Evolutionary conservation across 2,329 filamentous ascomycete species (phyloP), one percentile per base, ranked within the genome.

Genomic region (Colletotrichum godetiae): DNA sequence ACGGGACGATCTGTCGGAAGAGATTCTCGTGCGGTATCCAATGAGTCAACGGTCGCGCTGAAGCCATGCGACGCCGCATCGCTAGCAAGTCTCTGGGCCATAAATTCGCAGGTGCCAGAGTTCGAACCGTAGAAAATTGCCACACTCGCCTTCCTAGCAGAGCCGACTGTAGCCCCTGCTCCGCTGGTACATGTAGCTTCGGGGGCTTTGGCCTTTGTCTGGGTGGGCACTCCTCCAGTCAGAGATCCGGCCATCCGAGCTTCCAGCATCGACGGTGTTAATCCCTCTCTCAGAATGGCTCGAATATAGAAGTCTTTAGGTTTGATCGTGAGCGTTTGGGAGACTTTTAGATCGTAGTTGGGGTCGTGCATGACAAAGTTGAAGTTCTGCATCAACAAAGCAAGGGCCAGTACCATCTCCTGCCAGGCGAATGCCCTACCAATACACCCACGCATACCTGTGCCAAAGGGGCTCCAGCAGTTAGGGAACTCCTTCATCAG

Each of bases 101-200:
- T 86, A 1, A 89, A 85, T 79, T 93, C 90, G 79, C 92, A 94
- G 1, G 92, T 94, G 0, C 92, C 92, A 0, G 88, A 89, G 77
- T 93, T 93, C n/a, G 90, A 92, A 1, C 92, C 92, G 75, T 92
- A 94, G 27, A 91, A 86, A 31, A 94, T 87, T n/a, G 87, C 88
- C 76, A 94, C 79, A 0, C 81, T 82, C 63, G 81, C 81, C 1
- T 78, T 78, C 53, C 63, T 69, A 33, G 35, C 61, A 57, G 10
- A 29, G 7, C 27, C 61, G 5, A n/a, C 33, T 3, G 31, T 5
- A 2, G 73, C 13, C 13, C 15, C 13, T 7, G 33, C 7, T 3
- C 61, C 10, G 12, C 22, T n/a, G 27, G 27, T 27, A 27, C 27
- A 27, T 22, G 37, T 27, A 5, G 64, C 4, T 49, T 55, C 33